Conservation (phyloP, 192 early-diverging fungal species). For the Backusella luteola region DNA sequence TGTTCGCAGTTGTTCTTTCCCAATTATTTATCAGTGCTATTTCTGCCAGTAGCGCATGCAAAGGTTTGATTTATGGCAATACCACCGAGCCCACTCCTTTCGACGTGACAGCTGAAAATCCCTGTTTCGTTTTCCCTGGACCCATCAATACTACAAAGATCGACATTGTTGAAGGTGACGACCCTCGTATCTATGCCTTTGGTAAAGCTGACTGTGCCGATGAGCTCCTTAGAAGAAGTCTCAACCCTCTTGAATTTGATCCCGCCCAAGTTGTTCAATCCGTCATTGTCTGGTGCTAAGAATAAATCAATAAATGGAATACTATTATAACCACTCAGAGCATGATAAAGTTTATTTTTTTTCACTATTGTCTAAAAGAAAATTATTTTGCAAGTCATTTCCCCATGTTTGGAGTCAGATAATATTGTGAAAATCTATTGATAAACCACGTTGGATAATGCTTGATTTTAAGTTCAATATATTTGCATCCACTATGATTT, state of each 20-base stretch:
- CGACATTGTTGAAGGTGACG: neutral
- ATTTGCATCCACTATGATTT: too few species aligned
- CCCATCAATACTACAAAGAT: neutral
- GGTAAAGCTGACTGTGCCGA: neutral
- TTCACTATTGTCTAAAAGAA: neutral
- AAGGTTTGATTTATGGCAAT: neutral
- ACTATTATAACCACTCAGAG: too few species aligned
- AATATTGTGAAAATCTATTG: too few species aligned
- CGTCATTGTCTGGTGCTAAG: neutral
- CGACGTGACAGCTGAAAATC: neutral
- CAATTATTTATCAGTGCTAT: neutral
- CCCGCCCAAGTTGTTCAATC: neutral
- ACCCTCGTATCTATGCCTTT: neutral
- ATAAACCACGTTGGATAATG: too few species aligned
- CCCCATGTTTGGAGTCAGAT: too few species aligned
- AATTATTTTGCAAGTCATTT: too few species aligned
- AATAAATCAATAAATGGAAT: neutral
- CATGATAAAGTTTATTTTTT: neutral
- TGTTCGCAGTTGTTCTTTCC: neutral
- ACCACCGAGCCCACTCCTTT: neutral
- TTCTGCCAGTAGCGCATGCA: neutral
- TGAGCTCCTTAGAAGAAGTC: neutral
- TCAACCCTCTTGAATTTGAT: neutral
- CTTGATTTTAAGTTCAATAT: too few species aligned
- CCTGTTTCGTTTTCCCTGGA: neutral